A percentile compares a stretch with the other conserved stretches of the same genome.
phyloP scores from a whole-genome alignment of 2,329 filamentous ascomycete genomes.

The Calycina herbarum region DNA sequence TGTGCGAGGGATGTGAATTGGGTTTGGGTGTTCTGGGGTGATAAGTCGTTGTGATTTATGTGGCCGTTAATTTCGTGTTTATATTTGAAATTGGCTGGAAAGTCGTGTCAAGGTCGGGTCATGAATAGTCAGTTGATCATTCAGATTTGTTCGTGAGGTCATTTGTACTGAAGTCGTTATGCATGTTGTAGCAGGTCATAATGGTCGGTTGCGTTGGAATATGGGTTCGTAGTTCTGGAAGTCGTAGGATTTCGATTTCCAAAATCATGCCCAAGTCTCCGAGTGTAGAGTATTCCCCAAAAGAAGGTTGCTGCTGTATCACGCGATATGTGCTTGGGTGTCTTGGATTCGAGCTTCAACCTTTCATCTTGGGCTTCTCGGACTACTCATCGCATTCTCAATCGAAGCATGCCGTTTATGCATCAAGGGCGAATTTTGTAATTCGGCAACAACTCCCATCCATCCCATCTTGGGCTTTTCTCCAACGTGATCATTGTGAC shows the following conservation, averaged over 20 bases:
- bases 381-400: constrained; percentile 53
- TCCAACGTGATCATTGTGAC: constrained; percentile 50
- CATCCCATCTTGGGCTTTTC: constrained; percentile 55
- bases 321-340: not conserved
- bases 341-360: not conserved
- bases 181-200: not conserved
- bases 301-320: not conserved
- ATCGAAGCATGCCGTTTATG: constrained; percentile 63
- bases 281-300: too few species aligned
- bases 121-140: not conserved
- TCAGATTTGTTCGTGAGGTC: not conserved
- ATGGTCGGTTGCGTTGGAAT: not conserved
- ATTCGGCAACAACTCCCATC: constrained; percentile 62
- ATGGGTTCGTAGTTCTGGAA: not conserved
- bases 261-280: too few species aligned
- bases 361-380: not conserved
- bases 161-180: not conserved
- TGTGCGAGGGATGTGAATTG: not conserved
- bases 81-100: not conserved
- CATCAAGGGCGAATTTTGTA: constrained; percentile 61
- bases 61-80: not conserved
- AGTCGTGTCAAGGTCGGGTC: not conserved
- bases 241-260: too few species aligned
- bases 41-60: not conserved
- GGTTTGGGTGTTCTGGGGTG: not conserved